Base-by-base conservation (phyloP, 441 rosid species). In the Gossypium gossypioides region DNA sequence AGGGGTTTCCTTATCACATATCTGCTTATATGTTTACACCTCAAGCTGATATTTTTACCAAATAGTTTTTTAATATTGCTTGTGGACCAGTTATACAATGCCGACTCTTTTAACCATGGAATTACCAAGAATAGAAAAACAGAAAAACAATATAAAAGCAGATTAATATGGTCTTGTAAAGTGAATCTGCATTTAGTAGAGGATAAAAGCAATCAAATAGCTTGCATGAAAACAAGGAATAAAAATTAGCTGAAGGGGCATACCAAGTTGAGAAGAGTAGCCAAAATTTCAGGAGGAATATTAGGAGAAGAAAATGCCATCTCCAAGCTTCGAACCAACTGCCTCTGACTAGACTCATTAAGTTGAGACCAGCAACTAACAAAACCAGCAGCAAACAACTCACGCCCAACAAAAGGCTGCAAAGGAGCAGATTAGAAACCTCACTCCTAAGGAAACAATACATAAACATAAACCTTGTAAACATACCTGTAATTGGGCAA, bases 331-430 rank as follows among this genome's bases (percentile, higher is more conserved):
- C 88, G 88, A 79, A 96, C 98, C 79, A 96, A 75, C 80, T 93
- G 98, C 79, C 85, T 89, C 84, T 93, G 99, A 82, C 97, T 91
- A 75, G 87, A 70, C 75, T 91, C 99, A 68, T 84, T 88, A 74
- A 96, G 87, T 79, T 96, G 93, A 64, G 91, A 85, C 99, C 99
- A 96, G 86, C 98, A 96, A 84, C 99, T 96, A 78, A 96, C 98
- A 84, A 96, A 96, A 76, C 99, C 98, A 81, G 99, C 99, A 63
- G 99, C 97, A 80, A 96, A 96, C 86, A 96, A 82, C 84, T 93
- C 98, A 79, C 99, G 88, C 66, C 99, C 99, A 67, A 91, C 92
- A 75, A 87, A 86, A 83, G 99, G 99, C 99, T 96, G 94, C 80
- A 82, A 81, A 67, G 68, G 29, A 16, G 58, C 71, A 75, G 37